These are phyloP conservation scores for Sphagnum contortum DNA, from an alignment of 225 moss, liverwort and hornwort genomes.

Conservation along the genomic window DNA sequence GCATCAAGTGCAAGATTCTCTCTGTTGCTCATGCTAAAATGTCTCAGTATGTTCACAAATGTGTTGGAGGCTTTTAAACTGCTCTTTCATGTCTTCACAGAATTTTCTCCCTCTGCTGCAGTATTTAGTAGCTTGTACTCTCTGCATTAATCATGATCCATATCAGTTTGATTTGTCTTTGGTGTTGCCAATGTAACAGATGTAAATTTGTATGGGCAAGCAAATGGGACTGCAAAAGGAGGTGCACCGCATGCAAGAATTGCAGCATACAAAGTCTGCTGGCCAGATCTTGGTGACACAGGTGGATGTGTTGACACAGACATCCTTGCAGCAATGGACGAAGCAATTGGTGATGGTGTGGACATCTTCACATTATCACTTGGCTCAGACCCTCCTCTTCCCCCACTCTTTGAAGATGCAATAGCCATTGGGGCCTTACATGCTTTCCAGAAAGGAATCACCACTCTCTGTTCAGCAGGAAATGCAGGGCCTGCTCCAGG, in stretches of 20 bases:
- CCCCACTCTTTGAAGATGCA: slow-evolving; percentile 36
- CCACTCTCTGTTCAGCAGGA: slow-evolving; percentile 20
- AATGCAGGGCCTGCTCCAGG: slow-evolving; percentile 52
- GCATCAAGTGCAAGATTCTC: neutral
- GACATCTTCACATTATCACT: slow-evolving; percentile 66
- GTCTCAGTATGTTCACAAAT: neutral
- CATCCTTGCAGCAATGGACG: slow-evolving; percentile 45
- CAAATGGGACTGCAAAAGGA: slow-evolving; percentile 58
- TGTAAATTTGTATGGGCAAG: slow-evolving; percentile 46
- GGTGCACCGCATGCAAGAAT: slow-evolving; percentile 59
- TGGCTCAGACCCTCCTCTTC: slow-evolving; percentile 36
- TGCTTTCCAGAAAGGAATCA: slow-evolving; percentile 21
- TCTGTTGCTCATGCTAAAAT: neutral
- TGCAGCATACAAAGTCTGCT: slow-evolving; percentile 85
- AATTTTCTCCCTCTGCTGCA: neutral
- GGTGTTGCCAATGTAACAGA: slow-evolving; percentile 9
- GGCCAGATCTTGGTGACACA: slow-evolving; percentile 20
- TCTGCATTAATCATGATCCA: too few species aligned
- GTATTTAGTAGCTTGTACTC: too few species aligned
- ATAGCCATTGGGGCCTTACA: slow-evolving; percentile 67
- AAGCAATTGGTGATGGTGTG: slow-evolving; percentile 59
- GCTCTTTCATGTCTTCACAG: neutral
- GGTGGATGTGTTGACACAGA: slow-evolving; percentile 25
- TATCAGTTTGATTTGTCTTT: neutral
- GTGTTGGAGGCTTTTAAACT: neutral